Conservation (phyloP, 2,329 filamentous ascomycete genomes). For the Curvularia sp. region DNA sequence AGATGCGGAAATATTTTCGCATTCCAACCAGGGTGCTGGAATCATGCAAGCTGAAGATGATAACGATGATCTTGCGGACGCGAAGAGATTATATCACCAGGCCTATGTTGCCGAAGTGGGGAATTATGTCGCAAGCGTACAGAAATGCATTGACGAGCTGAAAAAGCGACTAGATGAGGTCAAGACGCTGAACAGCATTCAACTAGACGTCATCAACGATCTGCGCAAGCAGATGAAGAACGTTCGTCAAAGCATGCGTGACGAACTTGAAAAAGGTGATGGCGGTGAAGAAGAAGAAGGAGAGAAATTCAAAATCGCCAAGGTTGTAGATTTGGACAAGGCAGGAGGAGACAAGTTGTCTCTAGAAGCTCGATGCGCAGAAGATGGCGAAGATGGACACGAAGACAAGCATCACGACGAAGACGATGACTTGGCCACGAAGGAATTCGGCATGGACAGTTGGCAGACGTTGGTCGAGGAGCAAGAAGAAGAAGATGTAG, state of each 20-base stretch:
- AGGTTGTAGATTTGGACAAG: constrained; percentile 4
- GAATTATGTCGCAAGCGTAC: constrained; percentile 39
- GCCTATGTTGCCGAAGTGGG: constrained; percentile 39
- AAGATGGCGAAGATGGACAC: neutral
- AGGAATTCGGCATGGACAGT: constrained; percentile 24
- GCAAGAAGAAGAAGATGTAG: constrained; percentile 2
- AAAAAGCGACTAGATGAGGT: constrained; percentile 44
- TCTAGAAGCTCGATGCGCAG: neutral
- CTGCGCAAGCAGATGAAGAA: constrained; percentile 34
- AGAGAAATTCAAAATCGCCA: constrained; percentile 6
- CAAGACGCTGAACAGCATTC: constrained; percentile 44
- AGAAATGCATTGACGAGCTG: constrained; percentile 36
- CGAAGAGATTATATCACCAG: constrained; percentile 17
- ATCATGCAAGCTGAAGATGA: constrained; percentile 7
- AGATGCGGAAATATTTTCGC: constrained; percentile 32
- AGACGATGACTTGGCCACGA: neutral
- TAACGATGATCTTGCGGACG: constrained; percentile 7
- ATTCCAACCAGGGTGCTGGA: constrained; percentile 16
- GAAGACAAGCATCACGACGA: neutral
- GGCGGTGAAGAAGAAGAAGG: neutral
- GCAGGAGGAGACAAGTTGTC: neutral
- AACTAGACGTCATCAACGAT: constrained; percentile 43
- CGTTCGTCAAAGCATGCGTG: constrained; percentile 25
- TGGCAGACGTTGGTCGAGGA: constrained; percentile 20
- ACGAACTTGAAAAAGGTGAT: constrained; percentile 6